Conservation (phyloP, 352 stramenopile genomes). For the Aphanomyces astaci region DNA sequence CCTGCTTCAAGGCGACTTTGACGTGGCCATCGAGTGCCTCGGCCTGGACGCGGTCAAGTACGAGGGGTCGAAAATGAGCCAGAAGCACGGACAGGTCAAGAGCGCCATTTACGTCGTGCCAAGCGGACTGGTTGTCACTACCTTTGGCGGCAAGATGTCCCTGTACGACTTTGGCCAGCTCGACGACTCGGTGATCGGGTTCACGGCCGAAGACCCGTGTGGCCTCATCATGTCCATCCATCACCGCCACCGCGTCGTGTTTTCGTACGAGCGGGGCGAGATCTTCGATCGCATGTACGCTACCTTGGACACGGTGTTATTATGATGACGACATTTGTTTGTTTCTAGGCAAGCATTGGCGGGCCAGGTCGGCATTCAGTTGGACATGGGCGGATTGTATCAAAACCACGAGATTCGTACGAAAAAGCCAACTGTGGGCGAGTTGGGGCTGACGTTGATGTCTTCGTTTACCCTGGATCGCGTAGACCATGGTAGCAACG, state of each 20-base stretch:
- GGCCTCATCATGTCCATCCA: conserved; percentile 6
- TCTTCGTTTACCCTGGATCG: neutral
- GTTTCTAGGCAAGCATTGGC: conserved; percentile 13
- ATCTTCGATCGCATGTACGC: conserved; percentile 20
- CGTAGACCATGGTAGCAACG: neutral
- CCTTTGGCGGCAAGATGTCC: neutral
- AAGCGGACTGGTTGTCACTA: conserved; percentile 12
- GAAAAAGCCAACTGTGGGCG: neutral
- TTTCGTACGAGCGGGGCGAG: conserved; percentile 12
- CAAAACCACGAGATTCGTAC: conserved; percentile 13
- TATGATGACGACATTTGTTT: too few species aligned
- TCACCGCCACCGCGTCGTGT: conserved; percentile 10
- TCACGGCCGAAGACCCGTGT: conserved; percentile 18
- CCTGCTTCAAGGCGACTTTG: conserved; percentile 4
- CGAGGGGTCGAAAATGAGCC: conserved; percentile 14
- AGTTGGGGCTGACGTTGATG: neutral
- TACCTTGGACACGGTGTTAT: too few species aligned
- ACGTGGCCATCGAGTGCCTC: conserved; percentile 14
- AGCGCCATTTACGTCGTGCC: conserved; percentile 18
- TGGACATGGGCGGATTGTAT: conserved; percentile 1
- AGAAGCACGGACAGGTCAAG: conserved; percentile 7
- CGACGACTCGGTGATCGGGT: neutral
- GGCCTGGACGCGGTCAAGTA: conserved; percentile 12
- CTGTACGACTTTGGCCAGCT: conserved; percentile 3
- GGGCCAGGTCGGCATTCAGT: conserved; percentile 4